Evolutionary conservation across 495 filamentous ascomycete genomes (phyloP), one percentile per base, ranked within the genome.

Genomic region (Talaromyces nanjingensis): DNA sequence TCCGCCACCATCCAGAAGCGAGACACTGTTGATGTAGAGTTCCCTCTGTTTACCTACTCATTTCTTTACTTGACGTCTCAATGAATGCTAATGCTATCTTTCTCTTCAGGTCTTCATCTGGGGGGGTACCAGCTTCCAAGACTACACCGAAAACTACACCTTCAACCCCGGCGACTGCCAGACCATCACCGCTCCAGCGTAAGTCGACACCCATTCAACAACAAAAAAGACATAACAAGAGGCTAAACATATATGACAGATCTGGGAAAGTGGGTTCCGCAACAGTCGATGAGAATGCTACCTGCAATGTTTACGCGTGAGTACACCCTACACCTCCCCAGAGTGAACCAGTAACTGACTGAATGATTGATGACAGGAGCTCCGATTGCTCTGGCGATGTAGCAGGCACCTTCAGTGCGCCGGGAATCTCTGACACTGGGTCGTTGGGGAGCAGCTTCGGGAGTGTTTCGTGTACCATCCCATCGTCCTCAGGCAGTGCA

Each of bases 261-360:
- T 52, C 60, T 2, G 60, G 60, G 4, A 9, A 2, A 0, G 60
- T 62, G 4, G 60, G 60, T 0, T 62, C 60, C 14, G 60, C 60
- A 49, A 62, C 60, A 25, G 60, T 62, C 16, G 60, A 62, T 22
- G 27, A 52, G n/a, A 62, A 62, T 27, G 60, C 60, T 14, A 52
- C 18, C 4, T 62, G 60, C 60, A 49, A 62, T 14, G 29, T 62
- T 53, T 62, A 62, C 29, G 60, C 25, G 60, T 62, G n/a, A 62
- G 60, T 52, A 54, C 18, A 29, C 14, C 16, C 49, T 25, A 8
- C 37, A 24, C 33, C 20, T 60, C 18, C n/a, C 33, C 11, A 4
- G 29, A 39, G 24, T 45, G 47, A 42, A 14, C 18, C 52, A 54
- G 24, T 54, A 14, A 18, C 20, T 16, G 8, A 56, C 12, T 31